phyloP scores from a whole-genome alignment of 345 rosid species.

The Ceriops tagal region DNA sequence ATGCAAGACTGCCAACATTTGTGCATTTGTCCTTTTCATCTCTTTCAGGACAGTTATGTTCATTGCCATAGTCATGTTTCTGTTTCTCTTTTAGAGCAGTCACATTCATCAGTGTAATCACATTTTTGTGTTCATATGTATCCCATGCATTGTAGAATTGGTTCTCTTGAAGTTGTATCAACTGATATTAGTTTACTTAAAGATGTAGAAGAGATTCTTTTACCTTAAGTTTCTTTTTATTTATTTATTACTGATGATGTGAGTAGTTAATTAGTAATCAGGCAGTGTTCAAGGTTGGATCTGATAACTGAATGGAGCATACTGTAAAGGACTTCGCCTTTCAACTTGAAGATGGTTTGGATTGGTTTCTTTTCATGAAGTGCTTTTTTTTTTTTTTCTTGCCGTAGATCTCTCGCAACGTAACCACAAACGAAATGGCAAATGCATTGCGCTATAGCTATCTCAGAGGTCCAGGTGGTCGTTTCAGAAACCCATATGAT shows the following conservation, averaged over 20 bases:
- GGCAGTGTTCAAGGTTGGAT: background rate
- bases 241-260: background rate
- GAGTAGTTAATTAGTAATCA: too few species aligned
- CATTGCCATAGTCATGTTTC: too few species aligned
- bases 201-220: background rate
- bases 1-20: too few species aligned
- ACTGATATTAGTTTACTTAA: too few species aligned
- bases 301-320: background rate
- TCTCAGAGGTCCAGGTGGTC: slow-evolving; percentile 83
- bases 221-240: background rate
- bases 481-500: slow-evolving; percentile 89
- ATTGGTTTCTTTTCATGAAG: too few species aligned
- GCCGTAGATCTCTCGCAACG: slow-evolving; percentile 74
- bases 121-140: too few species aligned
- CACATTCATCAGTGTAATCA: too few species aligned
- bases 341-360: too few species aligned
- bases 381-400: background rate
- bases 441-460: slow-evolving; percentile 84
- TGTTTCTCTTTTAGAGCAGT: too few species aligned
- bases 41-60: background rate
- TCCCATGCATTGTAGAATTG: too few species aligned
- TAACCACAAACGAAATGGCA: slow-evolving; percentile 96
- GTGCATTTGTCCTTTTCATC: background rate
- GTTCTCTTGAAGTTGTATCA: too few species aligned
- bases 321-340: too few species aligned